These are phyloP conservation scores for Musa acuminata DNA, from an alignment of 176 grass and related monocot species.

Conservation along the genomic window DNA sequence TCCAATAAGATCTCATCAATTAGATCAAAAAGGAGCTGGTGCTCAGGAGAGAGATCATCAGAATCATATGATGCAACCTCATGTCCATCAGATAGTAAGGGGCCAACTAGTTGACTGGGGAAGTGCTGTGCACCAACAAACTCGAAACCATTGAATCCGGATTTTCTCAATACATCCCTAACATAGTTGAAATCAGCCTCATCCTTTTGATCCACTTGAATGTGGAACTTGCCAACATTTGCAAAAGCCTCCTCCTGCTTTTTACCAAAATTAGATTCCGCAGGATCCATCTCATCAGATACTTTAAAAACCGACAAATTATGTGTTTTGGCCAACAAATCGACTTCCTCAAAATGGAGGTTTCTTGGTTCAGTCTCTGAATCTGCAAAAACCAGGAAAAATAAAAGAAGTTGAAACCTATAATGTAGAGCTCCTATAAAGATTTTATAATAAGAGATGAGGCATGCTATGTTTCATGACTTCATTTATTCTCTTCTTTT, in stretches of 20 bases:
- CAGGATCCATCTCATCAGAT: neutral
- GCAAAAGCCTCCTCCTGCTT: conserved; percentile 14
- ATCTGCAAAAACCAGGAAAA: conserved; percentile 21
- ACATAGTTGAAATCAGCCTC: conserved; percentile 12
- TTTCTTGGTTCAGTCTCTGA: conserved; percentile 17
- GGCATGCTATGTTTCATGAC: neutral
- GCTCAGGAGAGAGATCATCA: neutral
- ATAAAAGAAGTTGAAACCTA: neutral
- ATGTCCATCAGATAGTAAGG: neutral
- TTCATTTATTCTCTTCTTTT: neutral
- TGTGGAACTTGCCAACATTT: neutral
- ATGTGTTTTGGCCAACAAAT: neutral
- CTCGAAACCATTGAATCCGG: neutral
- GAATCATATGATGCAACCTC: neutral
- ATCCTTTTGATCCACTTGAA: conserved; percentile 2
- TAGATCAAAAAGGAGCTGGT: conserved; percentile 1
- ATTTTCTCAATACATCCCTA: neutral
- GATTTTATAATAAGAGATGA: neutral
- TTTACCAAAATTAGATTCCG: neutral
- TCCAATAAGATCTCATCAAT: conserved; percentile 14
- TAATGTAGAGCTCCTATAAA: neutral
- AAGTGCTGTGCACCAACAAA: neutral
- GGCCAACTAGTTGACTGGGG: neutral
- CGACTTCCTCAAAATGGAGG: conserved; percentile 17
- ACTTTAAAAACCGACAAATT: neutral